These are phyloP conservation scores for Aureobasidium sp. DNA, from an alignment of 2,329 filamentous ascomycete species.

Conservation along the genomic window DNA sequence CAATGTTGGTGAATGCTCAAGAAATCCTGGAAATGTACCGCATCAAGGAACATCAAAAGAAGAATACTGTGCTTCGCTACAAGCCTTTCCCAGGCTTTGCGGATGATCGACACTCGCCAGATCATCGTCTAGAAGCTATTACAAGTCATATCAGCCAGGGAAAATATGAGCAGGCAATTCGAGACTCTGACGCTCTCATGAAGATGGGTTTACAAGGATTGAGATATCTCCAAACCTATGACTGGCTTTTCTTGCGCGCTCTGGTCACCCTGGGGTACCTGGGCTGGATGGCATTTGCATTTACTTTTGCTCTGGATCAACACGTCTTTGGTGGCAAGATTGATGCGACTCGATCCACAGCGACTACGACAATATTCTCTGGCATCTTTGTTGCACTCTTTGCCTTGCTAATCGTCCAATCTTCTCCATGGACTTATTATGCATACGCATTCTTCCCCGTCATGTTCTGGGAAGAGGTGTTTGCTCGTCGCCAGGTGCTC, in stretches of 20 bases:
- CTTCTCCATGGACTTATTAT: conserved; percentile 79
- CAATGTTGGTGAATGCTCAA: conserved; percentile 74
- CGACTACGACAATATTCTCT: conserved; percentile 60
- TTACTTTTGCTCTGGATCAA: conserved; percentile 80
- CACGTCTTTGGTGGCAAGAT: conserved; percentile 72
- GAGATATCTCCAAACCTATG: conserved; percentile 93
- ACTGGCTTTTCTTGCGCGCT: conserved; percentile 90
- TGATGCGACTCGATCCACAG: conserved; percentile 54
- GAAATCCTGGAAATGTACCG: conserved; percentile 92
- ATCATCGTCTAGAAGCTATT: conserved; percentile 62
- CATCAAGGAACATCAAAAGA: conserved; percentile 85
- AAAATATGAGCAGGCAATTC: conserved; percentile 69
- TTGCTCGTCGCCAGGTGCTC: conserved; percentile 65
- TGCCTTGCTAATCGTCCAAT: conserved; percentile 70
- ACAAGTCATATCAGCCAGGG: conserved; percentile 58
- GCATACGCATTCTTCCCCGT: conserved; percentile 87
- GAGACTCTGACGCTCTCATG: conserved; percentile 69
- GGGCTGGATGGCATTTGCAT: conserved; percentile 89
- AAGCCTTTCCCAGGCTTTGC: conserved; percentile 66
- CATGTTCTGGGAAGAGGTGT: conserved; percentile 94
- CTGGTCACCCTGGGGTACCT: conserved; percentile 86
- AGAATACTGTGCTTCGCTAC: conserved; percentile 66
- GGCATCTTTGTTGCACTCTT: conserved; percentile 70
- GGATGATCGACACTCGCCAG: conserved; percentile 53
- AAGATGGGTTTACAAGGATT: conserved; percentile 71